A percentile compares a stretch with the other conserved stretches of the same genome.
Conservation (phyloP, 2,329 filamentous ascomycete genomes). For the Cladobotryum mycophilum region DNA sequence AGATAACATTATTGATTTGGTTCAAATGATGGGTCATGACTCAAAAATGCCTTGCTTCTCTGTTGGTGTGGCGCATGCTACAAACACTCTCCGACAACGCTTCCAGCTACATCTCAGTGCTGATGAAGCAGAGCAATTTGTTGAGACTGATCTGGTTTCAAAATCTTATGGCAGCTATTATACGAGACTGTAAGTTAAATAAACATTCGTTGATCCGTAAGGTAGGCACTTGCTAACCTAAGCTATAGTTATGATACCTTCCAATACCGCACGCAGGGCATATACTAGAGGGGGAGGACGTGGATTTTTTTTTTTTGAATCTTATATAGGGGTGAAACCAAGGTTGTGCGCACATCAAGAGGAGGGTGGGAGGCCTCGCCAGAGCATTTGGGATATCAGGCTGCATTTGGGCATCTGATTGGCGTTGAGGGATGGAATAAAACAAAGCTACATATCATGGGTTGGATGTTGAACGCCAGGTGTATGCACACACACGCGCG, state of each 20-base stretch:
- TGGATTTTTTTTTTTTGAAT: not conserved
- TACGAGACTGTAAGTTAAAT: constrained; percentile 63
- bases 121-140: constrained; percentile 74
- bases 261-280: constrained; percentile 82
- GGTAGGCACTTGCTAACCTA: constrained; percentile 2
- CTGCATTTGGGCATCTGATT: constrained; percentile 1
- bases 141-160: constrained; percentile 70
- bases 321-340: not conserved
- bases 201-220: not conserved
- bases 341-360: not conserved
- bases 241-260: constrained; percentile 69
- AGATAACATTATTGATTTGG: constrained; percentile 73
- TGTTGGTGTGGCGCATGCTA: constrained; percentile 65
- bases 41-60: constrained; percentile 82
- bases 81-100: constrained; percentile 61
- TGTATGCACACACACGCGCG: no score
- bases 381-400: constrained; percentile 4
- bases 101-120: constrained; percentile 79
- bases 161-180: constrained; percentile 86
- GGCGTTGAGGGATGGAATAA: no score
- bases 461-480: no score
- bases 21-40: constrained; percentile 77
- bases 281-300: constrained; percentile 51
- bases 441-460: no score
- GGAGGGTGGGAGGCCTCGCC: not conserved